Evolutionary conservation across 345 rosid genomes (phyloP).

Genomic region (Fremontodendron californicum): DNA sequence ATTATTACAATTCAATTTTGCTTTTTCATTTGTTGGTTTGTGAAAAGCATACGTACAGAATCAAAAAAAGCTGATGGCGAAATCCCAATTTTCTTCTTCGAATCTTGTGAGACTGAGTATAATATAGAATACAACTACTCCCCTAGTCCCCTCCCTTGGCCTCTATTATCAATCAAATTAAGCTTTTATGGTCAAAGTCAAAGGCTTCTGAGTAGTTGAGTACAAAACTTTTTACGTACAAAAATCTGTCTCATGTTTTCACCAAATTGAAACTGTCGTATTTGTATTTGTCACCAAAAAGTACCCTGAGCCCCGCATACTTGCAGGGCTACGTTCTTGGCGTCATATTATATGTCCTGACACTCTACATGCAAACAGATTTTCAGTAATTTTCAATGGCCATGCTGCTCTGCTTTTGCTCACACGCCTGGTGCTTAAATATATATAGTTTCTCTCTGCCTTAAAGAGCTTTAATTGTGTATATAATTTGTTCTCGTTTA

Average conservation of each 20-base stretch:
- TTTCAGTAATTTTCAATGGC: not conserved
- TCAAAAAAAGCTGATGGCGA: not conserved
- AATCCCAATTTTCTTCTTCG: not conserved
- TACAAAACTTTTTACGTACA: not conserved
- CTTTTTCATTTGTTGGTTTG: not conserved
- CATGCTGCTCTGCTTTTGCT: not conserved
- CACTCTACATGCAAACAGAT: not conserved
- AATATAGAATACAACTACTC: not conserved
- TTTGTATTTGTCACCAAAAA: not conserved
- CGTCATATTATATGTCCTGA: not conserved
- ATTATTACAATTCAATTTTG: too few species aligned
- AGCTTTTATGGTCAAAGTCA: not conserved
- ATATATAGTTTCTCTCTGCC: too few species aligned
- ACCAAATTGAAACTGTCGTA: not conserved
- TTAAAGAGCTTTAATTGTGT: too few species aligned
- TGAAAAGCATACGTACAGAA: not conserved
- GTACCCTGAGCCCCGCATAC: not conserved
- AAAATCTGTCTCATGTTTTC: not conserved
- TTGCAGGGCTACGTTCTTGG: not conserved
- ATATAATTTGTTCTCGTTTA: too few species aligned
- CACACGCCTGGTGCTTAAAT: not conserved
- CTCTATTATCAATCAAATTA: not conserved
- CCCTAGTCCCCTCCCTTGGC: not conserved
- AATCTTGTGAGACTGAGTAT: conserved; percentile 1
- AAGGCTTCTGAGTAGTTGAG: not conserved